Conservation (phyloP, 1,284 basidiomycete species). For the Volvariella volvacea region DNA sequence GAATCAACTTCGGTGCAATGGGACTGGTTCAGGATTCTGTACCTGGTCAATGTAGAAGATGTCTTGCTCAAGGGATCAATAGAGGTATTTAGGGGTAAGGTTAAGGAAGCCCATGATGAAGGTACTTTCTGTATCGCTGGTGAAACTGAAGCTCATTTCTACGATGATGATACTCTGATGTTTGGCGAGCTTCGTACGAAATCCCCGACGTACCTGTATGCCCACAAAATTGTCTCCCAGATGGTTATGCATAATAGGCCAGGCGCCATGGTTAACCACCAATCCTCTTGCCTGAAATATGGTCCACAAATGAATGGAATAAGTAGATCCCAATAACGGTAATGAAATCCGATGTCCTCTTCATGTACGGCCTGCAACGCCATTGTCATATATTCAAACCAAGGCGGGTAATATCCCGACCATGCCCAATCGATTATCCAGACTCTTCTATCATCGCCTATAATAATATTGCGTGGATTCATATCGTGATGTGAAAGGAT, state of each 20-base stretch:
- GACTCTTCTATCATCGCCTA: conserved; percentile 17
- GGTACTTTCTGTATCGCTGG: no score
- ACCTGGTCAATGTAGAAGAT: no score
- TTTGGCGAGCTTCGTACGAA: no score
- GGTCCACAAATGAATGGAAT: conserved; percentile 7
- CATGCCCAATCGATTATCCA: conserved; percentile 24
- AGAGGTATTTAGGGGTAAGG: no score
- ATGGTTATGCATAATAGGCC: neutral
- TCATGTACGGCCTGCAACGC: neutral
- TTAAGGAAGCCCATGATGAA: no score
- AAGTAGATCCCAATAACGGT: neutral
- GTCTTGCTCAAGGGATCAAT: no score
- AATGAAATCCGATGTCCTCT: neutral
- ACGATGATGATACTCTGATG: no score
- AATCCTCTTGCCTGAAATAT: conserved; percentile 2
- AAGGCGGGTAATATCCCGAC: conserved; percentile 22
- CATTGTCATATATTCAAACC: conserved; percentile 19
- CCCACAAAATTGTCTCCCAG: no score
- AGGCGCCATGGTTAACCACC: neutral
- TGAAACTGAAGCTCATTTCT: no score
- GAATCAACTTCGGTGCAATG: no score
- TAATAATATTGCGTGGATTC: conserved; percentile 17
- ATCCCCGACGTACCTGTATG: no score
- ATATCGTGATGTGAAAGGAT: conserved; percentile 23
- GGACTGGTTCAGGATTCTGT: no score